Percentiles rank a stretch among this genome's conserved stretches.
These are phyloP conservation scores for Alternaria rosae DNA, from an alignment of 2,329 filamentous ascomycete genomes.

Conservation along the genomic window DNA sequence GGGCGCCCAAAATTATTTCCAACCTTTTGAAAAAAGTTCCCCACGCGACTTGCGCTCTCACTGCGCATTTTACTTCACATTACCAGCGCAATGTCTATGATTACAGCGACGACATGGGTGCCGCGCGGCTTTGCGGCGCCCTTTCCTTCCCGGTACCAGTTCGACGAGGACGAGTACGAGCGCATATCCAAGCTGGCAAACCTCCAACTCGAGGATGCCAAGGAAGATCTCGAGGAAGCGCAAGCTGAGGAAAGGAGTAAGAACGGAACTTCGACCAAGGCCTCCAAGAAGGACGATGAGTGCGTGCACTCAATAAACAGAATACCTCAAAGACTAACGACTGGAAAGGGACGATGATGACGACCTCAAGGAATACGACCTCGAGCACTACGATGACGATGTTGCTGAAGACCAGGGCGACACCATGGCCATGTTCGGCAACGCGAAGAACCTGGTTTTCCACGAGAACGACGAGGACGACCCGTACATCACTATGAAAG, in stretches of 20 bases:
- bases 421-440: conserved; percentile 91
- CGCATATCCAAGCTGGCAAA: conserved; percentile 61
- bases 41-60: conserved; percentile 18
- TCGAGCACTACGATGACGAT: conserved; percentile 94
- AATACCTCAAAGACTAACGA: conserved; percentile 17
- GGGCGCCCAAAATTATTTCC: conserved; percentile 25
- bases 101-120: conserved; percentile 62
- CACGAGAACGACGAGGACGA: conserved; percentile 94
- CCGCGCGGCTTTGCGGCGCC: conserved; percentile 60
- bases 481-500: conserved; percentile 90
- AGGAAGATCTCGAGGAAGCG: conserved; percentile 73
- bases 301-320: conserved; percentile 3
- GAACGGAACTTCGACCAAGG: conserved; percentile 27
- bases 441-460: conserved; percentile 91
- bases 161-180: conserved; percentile 61
- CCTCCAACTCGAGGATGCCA: conserved; percentile 85
- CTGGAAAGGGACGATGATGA: conserved; percentile 65
- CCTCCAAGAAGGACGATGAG: conserved; percentile 35
- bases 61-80: conserved; percentile 11
- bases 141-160: conserved; percentile 58
- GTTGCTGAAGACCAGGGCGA: conserved; percentile 73
- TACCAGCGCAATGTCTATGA: conserved; percentile 60
- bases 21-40: conserved; percentile 20
- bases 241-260: conserved; percentile 57
- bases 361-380: conserved; percentile 93